Conservation (phyloP, 805 yeast genomes). For the Cyberlindnera maclurae region DNA sequence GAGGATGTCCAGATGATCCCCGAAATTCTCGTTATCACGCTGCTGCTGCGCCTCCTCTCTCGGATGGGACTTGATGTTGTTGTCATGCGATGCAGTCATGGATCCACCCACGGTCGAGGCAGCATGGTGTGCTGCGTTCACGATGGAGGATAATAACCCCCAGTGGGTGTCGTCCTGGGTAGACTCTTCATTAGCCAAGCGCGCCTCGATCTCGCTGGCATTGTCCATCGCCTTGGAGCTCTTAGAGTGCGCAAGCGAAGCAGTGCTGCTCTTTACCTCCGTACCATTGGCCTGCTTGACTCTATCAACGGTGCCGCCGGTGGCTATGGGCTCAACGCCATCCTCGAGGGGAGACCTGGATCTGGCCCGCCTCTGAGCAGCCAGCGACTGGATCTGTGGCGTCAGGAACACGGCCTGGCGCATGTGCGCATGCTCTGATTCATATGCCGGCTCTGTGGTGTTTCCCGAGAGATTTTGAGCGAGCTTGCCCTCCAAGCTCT, state of each 20-base stretch:
- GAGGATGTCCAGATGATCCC: constrained; percentile 30
- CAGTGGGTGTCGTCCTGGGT: constrained; percentile 5
- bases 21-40: constrained; percentile 1
- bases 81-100: constrained; percentile 4
- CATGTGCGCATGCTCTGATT: background rate
- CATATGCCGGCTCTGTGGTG: background rate
- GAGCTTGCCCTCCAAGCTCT: too few relatives aligned
- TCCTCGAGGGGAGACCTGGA: too few relatives aligned
- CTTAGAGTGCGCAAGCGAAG: too few relatives aligned
- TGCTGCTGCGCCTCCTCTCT: background rate
- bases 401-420: background rate
- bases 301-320: too few relatives aligned
- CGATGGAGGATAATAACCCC: constrained; percentile 37
- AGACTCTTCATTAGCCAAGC: constrained; percentile 7
- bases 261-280: too few relatives aligned
- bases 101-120: constrained; percentile 21
- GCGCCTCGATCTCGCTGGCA: constrained; percentile 5
- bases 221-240: background rate
- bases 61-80: constrained; percentile 9
- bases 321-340: too few relatives aligned
- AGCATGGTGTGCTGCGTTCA: constrained; percentile 43
- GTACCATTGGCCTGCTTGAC: too few relatives aligned
- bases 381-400: too few relatives aligned
- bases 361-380: too few relatives aligned
- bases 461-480: too few relatives aligned